Base-by-base conservation (phyloP, 371 early-diverging fungal species). In the Circinella umbellata region DNA sequence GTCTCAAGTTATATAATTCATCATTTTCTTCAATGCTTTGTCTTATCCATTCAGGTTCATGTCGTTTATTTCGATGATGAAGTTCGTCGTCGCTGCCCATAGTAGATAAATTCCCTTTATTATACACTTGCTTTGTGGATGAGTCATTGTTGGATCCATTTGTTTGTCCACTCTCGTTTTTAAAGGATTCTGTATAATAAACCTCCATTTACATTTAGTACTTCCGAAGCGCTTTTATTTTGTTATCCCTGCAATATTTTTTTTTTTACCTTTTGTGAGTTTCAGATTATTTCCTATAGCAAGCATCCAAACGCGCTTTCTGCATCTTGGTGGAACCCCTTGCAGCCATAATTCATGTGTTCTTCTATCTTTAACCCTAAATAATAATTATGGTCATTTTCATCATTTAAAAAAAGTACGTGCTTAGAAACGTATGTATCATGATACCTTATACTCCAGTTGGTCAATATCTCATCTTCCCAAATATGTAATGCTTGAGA, bases 271-370 rank as follows among this genome's bases (percentile, higher is more conserved):
- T 74, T 80, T 80, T 15, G 79, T 55, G 15, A 85, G 63, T 61
- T 81, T 69, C 7, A 80, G 18, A 10, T 69, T 42, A 57, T 85
- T 85, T 0, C 81, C 85, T 36, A 85, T 85, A 11, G 76, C 78
- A 10, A 85, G 64, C 3, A 68, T 67, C 85, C 85, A 85, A 5
- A 81, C 81, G 37, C 70, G 74, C 27, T 71, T 79, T 39, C 85
- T 71, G 61, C 85, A 85, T 15, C 85, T 66, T 53, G 85, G 83
- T 7, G 85, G 85, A 3, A 85, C 66, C 17, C 85, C 85, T 61
- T 81, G 75, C 34, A 73, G 64, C 85, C 85, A 85, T 20, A 85
- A 47, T 9, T 73, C 74, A 34, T 68, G 67, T 0, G 81, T 81
- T 14, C 72, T 66, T 57, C 69, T 72, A 18, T 85, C 81, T 38